Evolutionary conservation across 129 eudicot species (phyloP).

Genomic region (Sambucus nigra): DNA sequence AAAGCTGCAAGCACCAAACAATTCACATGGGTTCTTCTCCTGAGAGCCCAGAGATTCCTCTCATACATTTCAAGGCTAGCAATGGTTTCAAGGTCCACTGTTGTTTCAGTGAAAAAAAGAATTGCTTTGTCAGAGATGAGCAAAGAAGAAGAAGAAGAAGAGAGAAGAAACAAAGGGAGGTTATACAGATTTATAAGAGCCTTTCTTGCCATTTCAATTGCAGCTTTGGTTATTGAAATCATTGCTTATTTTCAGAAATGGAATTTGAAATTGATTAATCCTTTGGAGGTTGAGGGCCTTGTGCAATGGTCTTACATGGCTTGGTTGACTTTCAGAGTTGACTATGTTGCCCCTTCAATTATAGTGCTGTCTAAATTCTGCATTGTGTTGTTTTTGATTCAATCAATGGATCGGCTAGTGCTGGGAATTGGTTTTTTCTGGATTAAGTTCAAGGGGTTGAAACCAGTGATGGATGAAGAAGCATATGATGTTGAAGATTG

Average conservation of each 20-base stretch:
- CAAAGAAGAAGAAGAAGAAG: constrained; percentile 72
- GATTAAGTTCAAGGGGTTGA: constrained; percentile 63
- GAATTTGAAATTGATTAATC: constrained; percentile 59
- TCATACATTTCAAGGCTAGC: constrained; percentile 55
- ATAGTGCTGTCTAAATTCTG: constrained; percentile 49
- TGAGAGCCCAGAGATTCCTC: constrained; percentile 54
- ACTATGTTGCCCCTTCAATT: constrained; percentile 61
- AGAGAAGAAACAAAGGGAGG: constrained; percentile 49
- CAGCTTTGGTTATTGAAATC: constrained; percentile 45
- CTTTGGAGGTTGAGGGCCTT: constrained; percentile 46
- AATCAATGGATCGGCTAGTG: constrained; percentile 64
- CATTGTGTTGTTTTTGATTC: constrained; percentile 75
- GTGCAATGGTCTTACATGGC: constrained; percentile 61
- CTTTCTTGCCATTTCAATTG: constrained; percentile 51
- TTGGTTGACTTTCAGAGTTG: constrained; percentile 63
- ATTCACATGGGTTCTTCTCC: constrained; percentile 57
- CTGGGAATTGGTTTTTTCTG: constrained; percentile 75
- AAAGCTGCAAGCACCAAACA: constrained; percentile 67
- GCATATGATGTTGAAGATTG: constrained; percentile 54
- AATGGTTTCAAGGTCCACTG: constrained; percentile 22
- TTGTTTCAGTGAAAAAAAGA: constrained; percentile 42
- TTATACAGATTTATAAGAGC: constrained; percentile 57
- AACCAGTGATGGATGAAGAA: constrained; percentile 47
- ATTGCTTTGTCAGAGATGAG: constrained; percentile 40
- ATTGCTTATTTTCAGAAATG: constrained; percentile 66